Evolutionary conservation across 352 stramenopile species (phyloP).

Genomic region (Saprolegnia diclina): DNA sequence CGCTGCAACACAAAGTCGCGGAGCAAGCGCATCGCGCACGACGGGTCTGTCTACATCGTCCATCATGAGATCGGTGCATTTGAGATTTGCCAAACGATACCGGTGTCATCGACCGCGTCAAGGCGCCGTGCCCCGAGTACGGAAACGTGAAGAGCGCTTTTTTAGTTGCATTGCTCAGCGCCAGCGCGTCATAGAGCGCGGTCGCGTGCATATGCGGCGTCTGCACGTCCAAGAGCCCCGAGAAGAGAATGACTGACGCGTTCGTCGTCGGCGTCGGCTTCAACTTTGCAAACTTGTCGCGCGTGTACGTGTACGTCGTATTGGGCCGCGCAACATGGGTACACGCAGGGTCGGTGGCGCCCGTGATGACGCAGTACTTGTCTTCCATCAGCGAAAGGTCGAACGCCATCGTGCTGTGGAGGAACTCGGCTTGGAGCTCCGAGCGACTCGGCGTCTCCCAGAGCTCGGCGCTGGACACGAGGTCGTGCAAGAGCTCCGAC

Average conservation of each 20-base stretch:
- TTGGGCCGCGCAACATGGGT: too few species aligned
- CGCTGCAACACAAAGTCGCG: too few species aligned
- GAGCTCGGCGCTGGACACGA: neutral
- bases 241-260: slow-evolving; percentile 43
- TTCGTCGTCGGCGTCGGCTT: slow-evolving; percentile 31
- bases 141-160: too few species aligned
- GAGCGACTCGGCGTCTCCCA: slow-evolving; percentile 18
- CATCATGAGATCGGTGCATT: too few species aligned
- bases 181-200: too few species aligned
- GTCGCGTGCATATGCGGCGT: slow-evolving; percentile 31
- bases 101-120: too few species aligned
- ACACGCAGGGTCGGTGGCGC: neutral
- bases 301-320: neutral
- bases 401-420: slow-evolving; percentile 28
- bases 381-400: slow-evolving; percentile 28
- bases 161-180: too few species aligned
- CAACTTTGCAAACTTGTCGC: slow-evolving; percentile 34
- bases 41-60: too few species aligned
- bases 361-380: slow-evolving; percentile 47
- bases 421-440: slow-evolving; percentile 32
- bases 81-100: too few species aligned
- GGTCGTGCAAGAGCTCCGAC: slow-evolving; percentile 50
- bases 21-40: too few species aligned
- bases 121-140: too few species aligned
- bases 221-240: slow-evolving; percentile 41